A percentile compares a stretch with the other conserved stretches of the same genome.
Evolutionary conservation across 2,329 filamentous ascomycete species (phyloP).

Genomic region (Metarhizium humberi): DNA sequence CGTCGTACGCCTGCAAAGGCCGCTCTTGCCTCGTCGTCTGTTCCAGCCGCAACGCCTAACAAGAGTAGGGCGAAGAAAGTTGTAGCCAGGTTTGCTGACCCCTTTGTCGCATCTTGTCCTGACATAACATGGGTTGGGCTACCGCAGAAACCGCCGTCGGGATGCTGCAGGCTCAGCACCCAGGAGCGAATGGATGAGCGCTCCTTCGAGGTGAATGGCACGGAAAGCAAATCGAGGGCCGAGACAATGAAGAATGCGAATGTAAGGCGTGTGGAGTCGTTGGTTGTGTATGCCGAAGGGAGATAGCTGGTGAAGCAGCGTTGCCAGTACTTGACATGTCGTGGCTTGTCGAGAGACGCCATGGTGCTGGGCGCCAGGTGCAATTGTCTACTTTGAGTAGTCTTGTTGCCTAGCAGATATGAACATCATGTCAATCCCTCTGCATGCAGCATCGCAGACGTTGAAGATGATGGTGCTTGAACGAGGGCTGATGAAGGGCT

Average conservation of each 20-base stretch:
- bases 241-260: slow-evolving; percentile 85
- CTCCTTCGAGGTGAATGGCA: slow-evolving; percentile 39
- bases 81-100: slow-evolving; percentile 65
- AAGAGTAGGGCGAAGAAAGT: slow-evolving; percentile 81
- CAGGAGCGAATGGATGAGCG: slow-evolving; percentile 50
- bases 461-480: background rate
- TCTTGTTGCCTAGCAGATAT: background rate
- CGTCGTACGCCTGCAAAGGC: slow-evolving; percentile 58
- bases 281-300: slow-evolving; percentile 74
- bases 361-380: background rate
- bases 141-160: slow-evolving; percentile 79
- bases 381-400: background rate
- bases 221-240: slow-evolving; percentile 70
- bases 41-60: slow-evolving; percentile 44
- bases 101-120: slow-evolving; percentile 34
- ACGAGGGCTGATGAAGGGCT: no score
- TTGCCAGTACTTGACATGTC: slow-evolving; percentile 86
- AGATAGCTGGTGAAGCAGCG: slow-evolving; percentile 76
- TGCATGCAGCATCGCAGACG: background rate
- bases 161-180: slow-evolving; percentile 81
- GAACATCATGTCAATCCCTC: background rate
- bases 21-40: slow-evolving; percentile 25
- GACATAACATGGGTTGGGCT: slow-evolving; percentile 55
- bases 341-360: slow-evolving; percentile 42
- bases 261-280: slow-evolving; percentile 83